phyloP scores from a whole-genome alignment of 2,329 filamentous ascomycete genomes.

The Hymenoscyphus fraxineus region DNA sequence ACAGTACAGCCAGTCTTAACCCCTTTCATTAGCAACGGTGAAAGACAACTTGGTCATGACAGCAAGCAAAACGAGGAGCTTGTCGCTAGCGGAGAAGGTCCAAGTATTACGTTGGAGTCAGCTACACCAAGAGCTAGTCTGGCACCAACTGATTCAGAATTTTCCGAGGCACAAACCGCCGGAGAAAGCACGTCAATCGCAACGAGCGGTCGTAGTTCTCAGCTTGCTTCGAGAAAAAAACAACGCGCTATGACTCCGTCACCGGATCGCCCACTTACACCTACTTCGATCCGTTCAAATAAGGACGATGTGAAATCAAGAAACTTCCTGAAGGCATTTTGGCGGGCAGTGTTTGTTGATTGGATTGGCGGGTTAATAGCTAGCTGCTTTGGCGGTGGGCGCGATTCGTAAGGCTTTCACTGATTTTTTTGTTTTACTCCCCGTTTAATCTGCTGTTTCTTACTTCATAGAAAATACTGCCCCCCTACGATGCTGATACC shows the following conservation, averaged over 20 bases:
- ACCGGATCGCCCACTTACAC: constrained; percentile 30
- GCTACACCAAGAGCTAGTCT: constrained; percentile 23
- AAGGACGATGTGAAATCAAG: constrained; percentile 27
- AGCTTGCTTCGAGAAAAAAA: constrained; percentile 28
- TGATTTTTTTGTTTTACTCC: constrained; percentile 5
- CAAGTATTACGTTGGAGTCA: constrained; percentile 24
- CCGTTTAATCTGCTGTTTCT: constrained; percentile 5
- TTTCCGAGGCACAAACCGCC: constrained; percentile 14
- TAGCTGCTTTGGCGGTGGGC: constrained; percentile 30
- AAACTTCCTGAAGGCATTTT: constrained; percentile 34
- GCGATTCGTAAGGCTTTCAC: constrained; percentile 28
- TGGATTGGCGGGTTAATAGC: constrained; percentile 36
- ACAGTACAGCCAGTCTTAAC: constrained; percentile 6
- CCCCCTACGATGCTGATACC: constrained; percentile 23
- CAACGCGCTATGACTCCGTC: constrained; percentile 13
- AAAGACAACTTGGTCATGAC: constrained; percentile 17
- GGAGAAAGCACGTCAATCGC: constrained; percentile 27
- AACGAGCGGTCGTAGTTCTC: constrained; percentile 16
- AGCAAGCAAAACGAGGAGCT: constrained; percentile 10
- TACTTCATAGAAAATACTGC: not conserved
- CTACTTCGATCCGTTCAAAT: constrained; percentile 29
- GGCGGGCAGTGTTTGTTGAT: constrained; percentile 34
- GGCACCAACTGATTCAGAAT: constrained; percentile 4
- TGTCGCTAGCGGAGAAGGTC: constrained; percentile 14
- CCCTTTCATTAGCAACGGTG: constrained; percentile 18